Base-by-base conservation (phyloP, 495 filamentous ascomycete genomes). In the Mytilinidion resinicola region DNA sequence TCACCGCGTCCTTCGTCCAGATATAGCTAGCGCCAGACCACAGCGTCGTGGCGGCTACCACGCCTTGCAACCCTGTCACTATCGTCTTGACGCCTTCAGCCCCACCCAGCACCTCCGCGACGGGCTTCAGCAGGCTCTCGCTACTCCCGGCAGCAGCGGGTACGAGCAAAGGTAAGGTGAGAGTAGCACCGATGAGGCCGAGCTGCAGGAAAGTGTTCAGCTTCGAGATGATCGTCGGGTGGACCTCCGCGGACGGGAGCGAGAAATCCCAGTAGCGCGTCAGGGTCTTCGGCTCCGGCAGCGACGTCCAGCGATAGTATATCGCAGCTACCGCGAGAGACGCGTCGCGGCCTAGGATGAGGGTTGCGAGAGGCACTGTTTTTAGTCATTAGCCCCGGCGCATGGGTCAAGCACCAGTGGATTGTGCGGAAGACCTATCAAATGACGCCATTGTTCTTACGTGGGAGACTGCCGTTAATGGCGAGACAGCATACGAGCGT, bases 241-340 rank as follows among this genome's bases (percentile, higher is more conserved):
- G 86, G 4, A 98, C 93, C 71, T 97, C 93, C 0, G 93, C 93
- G 46, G 83, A 88, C 0, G 93, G 93, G 15, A 98, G 80, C 10
- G 85, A 88, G 65, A 97, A 97, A 69, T 98, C 95, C 95, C 95
- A 98, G 70, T 96, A 98, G n/a, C 93, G 77, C 12, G 78, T 72
- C 72, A 96, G 86, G 0, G 93, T 97, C 72, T 96, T 96, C 5
- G 93, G 93, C 0, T 87, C 84, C 1, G 93, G 93, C 19, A 98
- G 80, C 3, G 87, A 91, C 49, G 95, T 93, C 82, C 89, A 98
- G 37, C 93, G 85, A 67, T 90, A 96, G 72, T 96, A 98, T 55
- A 98, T 83, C 1, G 93, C 93, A 9, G 90, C 84, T 3, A 96
- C 78, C n/a, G 81, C 88, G 5, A 98, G 78, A n/a, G 82, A 87